Conservation (phyloP, 2,329 filamentous ascomycete genomes). For the Penicillium sclerotiorum region DNA sequence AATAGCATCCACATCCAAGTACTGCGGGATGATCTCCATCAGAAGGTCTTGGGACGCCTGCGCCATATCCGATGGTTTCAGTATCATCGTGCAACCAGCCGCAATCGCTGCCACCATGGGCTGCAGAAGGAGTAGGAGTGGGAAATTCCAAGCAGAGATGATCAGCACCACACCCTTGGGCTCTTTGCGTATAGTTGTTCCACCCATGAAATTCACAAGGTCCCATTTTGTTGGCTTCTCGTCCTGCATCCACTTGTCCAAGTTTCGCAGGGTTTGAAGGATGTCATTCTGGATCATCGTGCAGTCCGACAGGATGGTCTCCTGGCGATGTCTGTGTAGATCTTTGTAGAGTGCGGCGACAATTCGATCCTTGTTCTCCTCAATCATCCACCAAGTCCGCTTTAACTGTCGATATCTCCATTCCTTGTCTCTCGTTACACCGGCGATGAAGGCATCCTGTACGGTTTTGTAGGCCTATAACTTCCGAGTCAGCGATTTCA, state of each 20-base stretch:
- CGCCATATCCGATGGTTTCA: slow-evolving; percentile 52
- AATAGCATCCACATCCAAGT: slow-evolving; percentile 47
- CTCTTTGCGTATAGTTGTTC: slow-evolving; percentile 44
- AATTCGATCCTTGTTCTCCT: slow-evolving; percentile 23
- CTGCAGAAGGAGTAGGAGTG: slow-evolving; percentile 42
- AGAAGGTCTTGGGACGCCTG: slow-evolving; percentile 40
- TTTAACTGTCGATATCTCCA: slow-evolving; percentile 23
- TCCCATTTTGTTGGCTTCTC: slow-evolving; percentile 29
- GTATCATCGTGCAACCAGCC: slow-evolving; percentile 45
- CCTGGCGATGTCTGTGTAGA: slow-evolving; percentile 20
- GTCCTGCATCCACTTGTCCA: slow-evolving; percentile 47
- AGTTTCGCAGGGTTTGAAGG: slow-evolving; percentile 39
- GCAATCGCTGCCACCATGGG: slow-evolving; percentile 49
- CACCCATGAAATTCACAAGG: slow-evolving; percentile 34
- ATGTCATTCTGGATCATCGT: slow-evolving; percentile 37
- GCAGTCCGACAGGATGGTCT: slow-evolving; percentile 16
- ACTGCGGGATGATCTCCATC: slow-evolving; percentile 44
- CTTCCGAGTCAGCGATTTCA: no score
- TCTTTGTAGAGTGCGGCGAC: slow-evolving; percentile 16
- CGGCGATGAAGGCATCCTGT: slow-evolving; percentile 13
- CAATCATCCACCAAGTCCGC: slow-evolving; percentile 25
- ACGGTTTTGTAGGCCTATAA: slow-evolving; percentile 20
- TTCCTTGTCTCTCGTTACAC: slow-evolving; percentile 18
- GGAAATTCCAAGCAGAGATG: slow-evolving; percentile 53
- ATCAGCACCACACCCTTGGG: slow-evolving; percentile 50